A percentile compares a stretch with the other conserved stretches of the same genome.
These are phyloP conservation scores for Cenchrus fungigraminus DNA, from an alignment of 176 grass and related monocot genomes.

Conservation along the genomic window DNA sequence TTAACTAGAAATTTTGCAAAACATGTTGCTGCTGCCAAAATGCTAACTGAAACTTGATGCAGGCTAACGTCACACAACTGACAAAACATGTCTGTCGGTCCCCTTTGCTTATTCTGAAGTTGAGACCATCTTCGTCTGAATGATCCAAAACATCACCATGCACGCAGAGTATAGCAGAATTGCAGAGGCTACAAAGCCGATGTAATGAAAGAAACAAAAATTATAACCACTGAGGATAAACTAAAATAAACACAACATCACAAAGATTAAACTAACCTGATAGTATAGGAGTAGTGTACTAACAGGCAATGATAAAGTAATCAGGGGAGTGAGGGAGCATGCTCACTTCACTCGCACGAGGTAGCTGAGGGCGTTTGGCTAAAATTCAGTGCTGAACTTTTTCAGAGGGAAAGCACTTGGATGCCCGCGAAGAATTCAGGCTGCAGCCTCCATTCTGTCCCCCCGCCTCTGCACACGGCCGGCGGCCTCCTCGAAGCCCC, in stretches of 20 bases:
- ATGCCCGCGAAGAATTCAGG: slow-evolving; percentile 41
- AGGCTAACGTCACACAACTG: background rate
- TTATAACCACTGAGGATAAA: background rate
- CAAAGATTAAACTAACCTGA: background rate
- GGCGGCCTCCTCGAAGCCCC: slow-evolving; percentile 8
- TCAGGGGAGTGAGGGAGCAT: background rate
- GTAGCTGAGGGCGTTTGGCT: slow-evolving; percentile 23
- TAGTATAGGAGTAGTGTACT: background rate
- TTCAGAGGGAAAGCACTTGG: slow-evolving; percentile 50
- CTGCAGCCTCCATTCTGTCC: slow-evolving; percentile 49
- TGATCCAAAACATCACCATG: slow-evolving; percentile 26
- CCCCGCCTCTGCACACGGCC: background rate
- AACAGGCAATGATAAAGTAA: slow-evolving; percentile 40
- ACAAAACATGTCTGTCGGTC: slow-evolving; percentile 14
- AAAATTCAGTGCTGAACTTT: slow-evolving; percentile 67
- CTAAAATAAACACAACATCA: background rate
- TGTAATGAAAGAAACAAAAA: background rate
- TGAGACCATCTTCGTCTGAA: slow-evolving; percentile 9
- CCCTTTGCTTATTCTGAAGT: background rate
- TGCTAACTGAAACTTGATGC: background rate
- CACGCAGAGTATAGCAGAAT: background rate
- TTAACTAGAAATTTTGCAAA: background rate
- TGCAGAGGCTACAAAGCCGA: background rate
- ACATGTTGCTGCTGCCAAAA: background rate
- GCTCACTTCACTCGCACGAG: slow-evolving; percentile 24